Base-by-base conservation (phyloP, 2,329 filamentous ascomycete species). In the Clarireedia paspali region DNA sequence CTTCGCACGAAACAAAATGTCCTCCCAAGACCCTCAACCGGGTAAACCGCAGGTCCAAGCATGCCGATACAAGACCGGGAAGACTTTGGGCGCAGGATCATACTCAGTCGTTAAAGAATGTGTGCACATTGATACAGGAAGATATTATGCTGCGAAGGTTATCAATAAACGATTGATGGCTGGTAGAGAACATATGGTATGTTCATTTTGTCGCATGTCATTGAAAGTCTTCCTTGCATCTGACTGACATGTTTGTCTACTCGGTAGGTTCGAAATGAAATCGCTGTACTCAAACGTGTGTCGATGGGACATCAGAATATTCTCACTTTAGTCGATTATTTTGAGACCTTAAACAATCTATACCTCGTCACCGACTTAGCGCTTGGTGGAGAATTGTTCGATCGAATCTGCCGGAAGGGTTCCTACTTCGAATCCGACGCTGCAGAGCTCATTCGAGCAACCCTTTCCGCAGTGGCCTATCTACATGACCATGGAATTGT, bases 251-350 rank as follows among this genome's bases (percentile, higher is more conserved):
- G 12, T 27, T 47, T 47, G 2, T 38, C 39, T 10, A 17, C 39
- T 30, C 4, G n/a, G n/a, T 58, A 95, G 90, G 89, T 95, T 57
- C 88, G 94, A 60, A 99, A 99, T 71, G 94, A 99, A 75, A 99
- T 99, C 66, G 92, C 94, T 6, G 91, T 99, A 26, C 80, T 99
- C 63, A 97, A 97, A 73, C 87, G 87, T 68, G 92, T 99, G n/a
- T 97, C 92, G 1, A 96, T 99, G 89, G 94, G 94, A 55, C 92
- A 99, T 74, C 89, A 94, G 72, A 99, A 99, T 70, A 97, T 99
- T 70, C 77, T 99, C 59, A 99, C 94, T 1, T 80, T 99, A 57
- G 94, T 97, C 66, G 94, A 99, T 76, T 99, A 97, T 74, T 99
- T 99, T 70, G 94, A 99, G 76, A 99, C 94, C 6, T 95, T 96